Evolutionary conservation across 352 stramenopile species (phyloP), one percentile per base, ranked within the genome.

Genomic region (Lagenidium giganteum): DNA sequence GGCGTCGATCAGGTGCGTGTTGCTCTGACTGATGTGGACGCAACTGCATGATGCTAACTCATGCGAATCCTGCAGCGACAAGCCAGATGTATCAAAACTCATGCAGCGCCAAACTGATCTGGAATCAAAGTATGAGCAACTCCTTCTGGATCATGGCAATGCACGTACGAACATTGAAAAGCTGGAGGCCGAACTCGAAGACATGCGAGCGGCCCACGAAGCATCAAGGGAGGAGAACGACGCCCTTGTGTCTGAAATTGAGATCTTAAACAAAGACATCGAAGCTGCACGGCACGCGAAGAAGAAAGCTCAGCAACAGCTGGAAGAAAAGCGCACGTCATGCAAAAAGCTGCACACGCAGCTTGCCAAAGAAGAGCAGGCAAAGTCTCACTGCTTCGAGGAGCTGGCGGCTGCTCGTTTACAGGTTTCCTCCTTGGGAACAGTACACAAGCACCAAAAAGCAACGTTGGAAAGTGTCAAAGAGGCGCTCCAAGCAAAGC

Each of bases 391-490:
- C 16, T 83, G 63, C 35, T 87, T 88, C 33, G 81, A 93, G 48
- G 81, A 93, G 42, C 47, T 93, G 20, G 72, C 76, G 20, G 71
- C 69, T 18, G 70, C 73, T 1, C 62, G 81, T 5, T 54, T 93
- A 8, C 78, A 91, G 42, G 76, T 87, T 2, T 83, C 75, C 24
- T 81, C 81, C 13, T 57, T 93, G 18, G 73, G 62, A 11, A 70
- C 72, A 8, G 74, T 93, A 8, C 81, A 93, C 51, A 83, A 74
- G 29, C 75, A 89, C 29, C 81, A 93, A 44, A 88, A 88, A 36
- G 43, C 65, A 11, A 70, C 73, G 13, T 70, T 90, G 22, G 67
- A 89, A 23, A 57, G 69, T 22, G 54, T 75, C 11, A 84, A 87
- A 64, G 76, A 91, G 39, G 59, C 61, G 35, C 45, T 88, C 18